Conservation (phyloP, 306 rosid genomes). For the Oxytropis ochrocephala region DNA sequence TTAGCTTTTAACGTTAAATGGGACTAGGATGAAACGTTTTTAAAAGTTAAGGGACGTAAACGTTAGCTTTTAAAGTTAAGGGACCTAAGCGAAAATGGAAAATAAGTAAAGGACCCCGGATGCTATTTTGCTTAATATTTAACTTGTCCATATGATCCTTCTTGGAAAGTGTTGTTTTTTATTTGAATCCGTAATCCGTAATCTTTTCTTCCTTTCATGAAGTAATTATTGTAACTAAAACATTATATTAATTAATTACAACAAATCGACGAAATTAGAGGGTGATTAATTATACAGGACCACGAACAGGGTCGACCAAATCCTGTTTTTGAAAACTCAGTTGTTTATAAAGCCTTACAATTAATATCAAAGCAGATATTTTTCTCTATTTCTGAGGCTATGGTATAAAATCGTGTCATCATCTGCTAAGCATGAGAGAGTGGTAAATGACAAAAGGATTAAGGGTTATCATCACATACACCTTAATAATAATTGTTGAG, state of each 20-base stretch:
- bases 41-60: no score
- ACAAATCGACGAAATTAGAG: neutral
- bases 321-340: neutral
- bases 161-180: neutral
- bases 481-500: conserved; percentile 1
- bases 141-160: neutral
- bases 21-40: no score
- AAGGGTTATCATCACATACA: neutral
- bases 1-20: no score
- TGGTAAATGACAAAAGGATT: conserved; percentile 9
- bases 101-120: no score
- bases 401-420: neutral
- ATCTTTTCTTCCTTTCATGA: neutral
- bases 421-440: conserved; percentile 4
- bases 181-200: neutral
- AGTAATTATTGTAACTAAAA: neutral
- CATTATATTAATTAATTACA: no score
- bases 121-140: no score
- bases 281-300: conserved; percentile 10
- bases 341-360: neutral
- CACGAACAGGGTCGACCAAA: no score
- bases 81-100: no score
- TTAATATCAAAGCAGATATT: neutral
- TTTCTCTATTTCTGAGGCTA: conserved; percentile 12
- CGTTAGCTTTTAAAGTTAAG: no score